Base-by-base conservation (phyloP, 441 rosid species). In the Syzygium malaccense region DNA sequence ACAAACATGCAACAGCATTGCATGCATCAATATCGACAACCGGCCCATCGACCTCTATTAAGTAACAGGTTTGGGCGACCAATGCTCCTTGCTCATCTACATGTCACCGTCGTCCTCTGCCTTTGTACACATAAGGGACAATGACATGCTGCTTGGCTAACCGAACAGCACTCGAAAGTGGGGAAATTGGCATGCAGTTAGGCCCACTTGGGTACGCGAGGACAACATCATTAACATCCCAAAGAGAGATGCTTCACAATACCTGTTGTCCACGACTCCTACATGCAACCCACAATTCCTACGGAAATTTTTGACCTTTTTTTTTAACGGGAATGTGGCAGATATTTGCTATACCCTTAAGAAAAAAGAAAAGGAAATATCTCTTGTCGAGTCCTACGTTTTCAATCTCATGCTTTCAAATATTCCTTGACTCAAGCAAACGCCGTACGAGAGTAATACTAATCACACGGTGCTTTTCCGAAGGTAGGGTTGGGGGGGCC, bases 401-500 rank as follows among this genome's bases (percentile, higher is more conserved):
- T 57, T 57, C 6, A 25, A 57, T 57, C 14, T 57, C 3, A 25
- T 13, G 11, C 26, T 57, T 57, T 25, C 62, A 57, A 57, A 57
- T 2, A 57, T 58, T 3, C 6, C 6, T 57, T 2, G 0, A 58
- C 30, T 58, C 64, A 58, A 58, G n/a, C 14, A 26, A 56, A 26
- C 1, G 2, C 1, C 60, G 18, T 56, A 56, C 58, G 23, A 56
- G 20, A 8, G 58, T 56, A 8, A 56, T 56, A 23, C 60, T 56
- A 56, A 56, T 23, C 28, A 0, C 1, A 13, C 2, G 1, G 60
- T 23, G 26, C n/a, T 11, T 58, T 58, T 58, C 53, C 13, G n/a
- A 14, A 58, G 14, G 28, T 58, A 3, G 14, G 30, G n/a, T 5
- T 14, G 13, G 53, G 53, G 53, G 11, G 14, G 11, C 3, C 53